A percentile compares a stretch with the other conserved stretches of the same genome.
These are phyloP conservation scores for Linum usitatissimum DNA, from an alignment of 345 rosid genomes.

Conservation along the genomic window DNA sequence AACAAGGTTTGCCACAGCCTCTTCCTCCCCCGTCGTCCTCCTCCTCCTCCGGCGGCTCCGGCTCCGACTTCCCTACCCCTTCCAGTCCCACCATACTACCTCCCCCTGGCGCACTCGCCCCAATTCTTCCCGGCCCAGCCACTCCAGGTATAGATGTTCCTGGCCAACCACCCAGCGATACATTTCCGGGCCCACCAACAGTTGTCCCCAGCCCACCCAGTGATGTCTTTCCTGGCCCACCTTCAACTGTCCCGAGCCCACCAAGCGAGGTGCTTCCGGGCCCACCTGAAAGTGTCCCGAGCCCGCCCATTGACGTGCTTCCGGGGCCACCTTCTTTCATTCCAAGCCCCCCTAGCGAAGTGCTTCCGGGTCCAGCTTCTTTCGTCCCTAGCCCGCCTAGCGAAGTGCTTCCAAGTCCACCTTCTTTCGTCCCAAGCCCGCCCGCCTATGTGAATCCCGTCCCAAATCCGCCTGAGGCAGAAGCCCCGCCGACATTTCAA, in stretches of 20 bases:
- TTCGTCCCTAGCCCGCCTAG: not conserved
- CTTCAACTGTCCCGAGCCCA: slow-evolving; percentile 12
- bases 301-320: not conserved
- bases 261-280: slow-evolving; percentile 13
- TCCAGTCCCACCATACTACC: not conserved
- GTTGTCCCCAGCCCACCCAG: slow-evolving; percentile 16
- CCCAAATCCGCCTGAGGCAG: slow-evolving; percentile 16
- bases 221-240: slow-evolving; percentile 25
- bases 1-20: slow-evolving; percentile 23
- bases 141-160: slow-evolving; percentile 28
- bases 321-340: slow-evolving; percentile 11
- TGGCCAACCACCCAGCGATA: slow-evolving; percentile 21
- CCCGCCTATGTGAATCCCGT: not conserved
- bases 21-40: slow-evolving; percentile 20
- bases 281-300: slow-evolving; percentile 20
- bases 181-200: slow-evolving; percentile 2
- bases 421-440: slow-evolving; percentile 17
- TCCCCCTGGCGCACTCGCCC: slow-evolving; percentile 20
- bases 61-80: slow-evolving; percentile 19
- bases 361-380: no score
- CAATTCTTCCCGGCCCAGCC: slow-evolving; percentile 28
- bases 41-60: not conserved
- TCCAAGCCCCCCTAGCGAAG: slow-evolving; percentile 18
- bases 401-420: slow-evolving; percentile 9
- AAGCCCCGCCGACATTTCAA: not conserved